These are phyloP conservation scores for Penicillium paradoxum DNA, from an alignment of 495 filamentous ascomycete species.

Conservation along the genomic window DNA sequence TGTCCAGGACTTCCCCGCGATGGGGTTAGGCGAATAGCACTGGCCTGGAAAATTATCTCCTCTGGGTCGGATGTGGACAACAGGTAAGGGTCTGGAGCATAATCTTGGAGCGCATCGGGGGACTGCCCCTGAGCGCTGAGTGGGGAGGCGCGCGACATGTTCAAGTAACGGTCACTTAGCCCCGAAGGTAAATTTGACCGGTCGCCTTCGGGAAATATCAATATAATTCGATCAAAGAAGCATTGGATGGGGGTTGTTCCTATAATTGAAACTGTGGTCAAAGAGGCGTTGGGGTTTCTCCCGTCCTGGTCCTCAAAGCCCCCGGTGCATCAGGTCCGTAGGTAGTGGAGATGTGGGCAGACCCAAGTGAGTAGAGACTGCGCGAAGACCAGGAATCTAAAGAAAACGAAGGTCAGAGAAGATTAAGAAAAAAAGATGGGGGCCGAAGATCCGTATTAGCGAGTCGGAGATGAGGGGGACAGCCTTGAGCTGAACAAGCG, in stretches of 20 bases:
- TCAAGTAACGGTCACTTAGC: constrained; percentile 1
- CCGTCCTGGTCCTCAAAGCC: not conserved
- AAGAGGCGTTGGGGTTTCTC: not conserved
- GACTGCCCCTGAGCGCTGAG: constrained; percentile 17
- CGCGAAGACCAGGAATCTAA: not conserved
- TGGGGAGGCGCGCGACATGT: constrained; percentile 24
- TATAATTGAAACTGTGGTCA: not conserved
- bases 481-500: constrained; percentile 5
- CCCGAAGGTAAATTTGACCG: not conserved
- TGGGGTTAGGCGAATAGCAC: constrained; percentile 33
- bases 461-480: constrained; percentile 3
- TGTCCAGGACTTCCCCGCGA: constrained; percentile 18
- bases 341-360: not conserved
- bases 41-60: constrained; percentile 33
- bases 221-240: not conserved
- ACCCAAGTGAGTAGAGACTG: not conserved
- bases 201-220: not conserved
- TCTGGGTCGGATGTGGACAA: constrained; percentile 39
- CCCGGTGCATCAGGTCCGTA: not conserved
- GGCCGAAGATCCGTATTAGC: constrained; percentile 7
- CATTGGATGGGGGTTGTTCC: not conserved
- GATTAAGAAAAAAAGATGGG: not conserved
- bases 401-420: not conserved
- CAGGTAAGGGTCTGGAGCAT: constrained; percentile 35
- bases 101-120: constrained; percentile 18